Base-by-base conservation (phyloP, 2,329 filamentous ascomycete genomes). In the Coniochaeta pulveracea region DNA sequence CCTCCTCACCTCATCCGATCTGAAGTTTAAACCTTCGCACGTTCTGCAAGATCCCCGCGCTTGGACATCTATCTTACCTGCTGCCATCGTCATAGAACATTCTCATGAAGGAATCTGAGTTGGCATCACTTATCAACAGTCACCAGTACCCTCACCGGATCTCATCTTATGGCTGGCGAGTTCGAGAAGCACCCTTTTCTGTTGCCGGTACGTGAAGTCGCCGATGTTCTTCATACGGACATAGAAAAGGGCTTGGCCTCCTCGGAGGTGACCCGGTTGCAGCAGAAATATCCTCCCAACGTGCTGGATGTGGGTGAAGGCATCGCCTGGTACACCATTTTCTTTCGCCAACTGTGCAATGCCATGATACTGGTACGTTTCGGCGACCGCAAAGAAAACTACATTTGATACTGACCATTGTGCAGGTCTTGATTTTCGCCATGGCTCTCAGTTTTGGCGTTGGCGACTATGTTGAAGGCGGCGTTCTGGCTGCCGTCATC, bases 371-470 rank as follows among this genome's bases (percentile, higher is more conserved):
- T 85, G 46, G 72, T 74, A 56, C 43, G 69, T 59, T 6, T 23
- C 8, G 21, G 8, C n/a, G 8, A 23, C 21, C 8, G n/a, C 21
- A 23, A 23, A 8, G 21, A 8, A n/a, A n/a, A 23, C 8, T 23
- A 8, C 8, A n/a, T 23, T 23, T 12, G 11, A 22, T 14, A 19
- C 5, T 19, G 18, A 31, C 11, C 11, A 5, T 5, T 22, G 16
- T 43, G 58, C 66, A 83, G 79, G 78, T 85, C 31, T 69, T 89
- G 33, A 64, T 83, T 34, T 80, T 88, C 46, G 81, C 81, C 47
- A 85, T 86, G 77, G 77, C 72, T 28, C 65, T 78, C 25, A 76
- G 72, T 39, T 82, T 80, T 51, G 74, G 67, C 40, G 77, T 82
- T 40, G 56, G 65, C 27, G 78, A 57, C 19, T 48, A 45, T 17